Evolutionary conservation across 305 asterid species (phyloP).

Genomic region (Fraxinus platypoda): DNA sequence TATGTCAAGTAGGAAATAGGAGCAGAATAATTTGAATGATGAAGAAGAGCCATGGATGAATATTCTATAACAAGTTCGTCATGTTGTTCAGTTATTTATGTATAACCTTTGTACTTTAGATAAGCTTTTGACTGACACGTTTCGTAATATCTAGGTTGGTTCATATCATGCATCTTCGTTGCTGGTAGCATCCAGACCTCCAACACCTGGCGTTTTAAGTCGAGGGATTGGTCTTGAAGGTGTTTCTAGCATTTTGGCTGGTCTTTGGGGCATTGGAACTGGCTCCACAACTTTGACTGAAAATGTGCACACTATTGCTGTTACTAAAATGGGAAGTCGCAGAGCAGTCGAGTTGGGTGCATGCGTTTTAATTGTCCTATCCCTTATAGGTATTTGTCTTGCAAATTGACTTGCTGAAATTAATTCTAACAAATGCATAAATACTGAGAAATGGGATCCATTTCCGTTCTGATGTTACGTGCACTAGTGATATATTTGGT

Average conservation of each 20-base stretch:
- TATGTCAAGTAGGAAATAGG: background rate
- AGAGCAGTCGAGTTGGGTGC: constrained; percentile 92
- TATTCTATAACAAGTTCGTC: background rate
- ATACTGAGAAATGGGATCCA: background rate
- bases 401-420: background rate
- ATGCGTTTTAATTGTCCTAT: constrained; percentile 63
- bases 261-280: constrained; percentile 96
- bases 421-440: background rate
- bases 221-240: constrained; percentile 99
- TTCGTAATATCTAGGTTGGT: constrained; percentile 58
- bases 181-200: constrained; percentile 95
- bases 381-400: constrained; percentile 66
- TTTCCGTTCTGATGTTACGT: background rate
- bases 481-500: background rate
- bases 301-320: constrained; percentile 97
- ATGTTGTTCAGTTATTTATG: background rate
- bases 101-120: background rate
- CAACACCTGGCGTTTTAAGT: constrained; percentile 84
- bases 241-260: constrained; percentile 83
- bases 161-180: constrained; percentile 95
- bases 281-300: constrained; percentile 94
- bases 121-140: background rate
- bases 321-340: constrained; percentile 99
- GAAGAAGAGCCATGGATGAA: background rate
- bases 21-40: background rate